Evolutionary conservation across 768 basidiomycete genomes (phyloP), one percentile per base, ranked within the genome.

Genomic region (Mycena metata): DNA sequence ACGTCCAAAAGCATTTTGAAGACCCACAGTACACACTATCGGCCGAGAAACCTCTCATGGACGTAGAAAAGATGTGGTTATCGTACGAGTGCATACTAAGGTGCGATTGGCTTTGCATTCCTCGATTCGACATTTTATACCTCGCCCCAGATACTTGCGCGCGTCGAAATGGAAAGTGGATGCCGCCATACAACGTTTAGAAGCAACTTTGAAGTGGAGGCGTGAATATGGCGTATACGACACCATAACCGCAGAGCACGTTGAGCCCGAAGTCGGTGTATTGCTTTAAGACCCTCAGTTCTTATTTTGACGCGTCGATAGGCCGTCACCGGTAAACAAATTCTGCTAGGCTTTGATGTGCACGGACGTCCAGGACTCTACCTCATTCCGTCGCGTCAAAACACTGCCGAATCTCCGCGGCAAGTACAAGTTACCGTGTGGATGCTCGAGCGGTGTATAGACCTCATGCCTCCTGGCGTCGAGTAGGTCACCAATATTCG

Each of bases 241-340:
- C 70, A 63, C 78, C 33, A 76, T 94, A 74, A 88, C 86, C 0
- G 78, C 91, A 4, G 83, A 85, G 0, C 81, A 86, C 67, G 88
- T 97, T 69, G 91, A 92, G 71, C 88, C 90, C 19, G 95, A 96
- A 81, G 93, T 91, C 60, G 36, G 84, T 70, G 23, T 19, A 55
- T 19, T 62, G 15, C 26, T 12, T 30, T 42, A 45, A 61, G 17
- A 59, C 56, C n/a, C 55, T 30, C 5, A 21, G 4, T 7, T 33
- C 8, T 23, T 58, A 13, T 36, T 66, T 60, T 68, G 52, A 71
- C 70, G 51, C 62, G 66, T 42, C 55, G 3, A 17, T 39, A 92
- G 91, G 90, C 89, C 1, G 79, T 91, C 54, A 96, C 95, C 5
- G 96, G 96, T 36, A 96, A 97, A 79, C 85, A 89, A 76, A 81